These are phyloP conservation scores for Passiflora organensis DNA, from an alignment of 345 rosid genomes.

Conservation along the genomic window DNA sequence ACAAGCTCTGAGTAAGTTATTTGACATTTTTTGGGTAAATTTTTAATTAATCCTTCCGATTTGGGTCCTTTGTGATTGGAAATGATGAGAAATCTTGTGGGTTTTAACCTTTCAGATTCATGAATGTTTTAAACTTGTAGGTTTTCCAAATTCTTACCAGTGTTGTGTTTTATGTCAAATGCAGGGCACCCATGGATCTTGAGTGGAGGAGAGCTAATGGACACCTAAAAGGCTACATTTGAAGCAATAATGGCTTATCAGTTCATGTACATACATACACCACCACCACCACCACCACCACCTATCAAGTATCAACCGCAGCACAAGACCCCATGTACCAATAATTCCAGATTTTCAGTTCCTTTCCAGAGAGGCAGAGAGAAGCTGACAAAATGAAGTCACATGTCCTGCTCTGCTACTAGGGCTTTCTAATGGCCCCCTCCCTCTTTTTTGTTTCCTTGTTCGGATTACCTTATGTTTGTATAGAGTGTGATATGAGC, in stretches of 20 bases:
- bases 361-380: background rate
- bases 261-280: conserved; percentile 8
- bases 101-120: background rate
- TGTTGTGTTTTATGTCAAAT: background rate
- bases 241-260: conserved; percentile 10
- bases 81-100: background rate
- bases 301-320: background rate
- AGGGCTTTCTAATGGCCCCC: background rate
- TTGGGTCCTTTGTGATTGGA: background rate
- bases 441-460: background rate
- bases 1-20: conserved; percentile 24
- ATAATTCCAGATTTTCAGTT: conserved; percentile 15
- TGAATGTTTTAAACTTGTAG: background rate
- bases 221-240: background rate
- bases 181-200: conserved; percentile 27
- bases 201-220: conserved; percentile 7
- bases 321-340: background rate
- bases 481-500: background rate
- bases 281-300: background rate
- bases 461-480: background rate
- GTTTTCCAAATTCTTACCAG: background rate
- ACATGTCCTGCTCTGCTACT: conserved; percentile 17
- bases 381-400: conserved; percentile 2
- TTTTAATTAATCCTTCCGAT: background rate
- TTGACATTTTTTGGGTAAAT: background rate